Conservation (phyloP, 306 rosid genomes). For the Hippophae rhamnoides region DNA sequence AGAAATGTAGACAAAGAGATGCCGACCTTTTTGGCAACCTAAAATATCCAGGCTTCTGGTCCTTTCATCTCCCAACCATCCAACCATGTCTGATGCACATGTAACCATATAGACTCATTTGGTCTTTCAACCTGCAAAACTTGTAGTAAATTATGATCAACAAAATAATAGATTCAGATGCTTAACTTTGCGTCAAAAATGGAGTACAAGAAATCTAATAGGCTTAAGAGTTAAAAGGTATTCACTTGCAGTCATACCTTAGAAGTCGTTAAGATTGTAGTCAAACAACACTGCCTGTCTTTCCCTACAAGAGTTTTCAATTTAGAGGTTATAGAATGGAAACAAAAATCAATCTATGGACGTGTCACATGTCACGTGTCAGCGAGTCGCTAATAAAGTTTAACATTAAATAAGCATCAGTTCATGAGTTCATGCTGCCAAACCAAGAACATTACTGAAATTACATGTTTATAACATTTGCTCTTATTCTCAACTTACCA, state of each 20-base stretch:
- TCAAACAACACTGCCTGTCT: slow-evolving; percentile 31
- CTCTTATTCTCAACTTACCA: slow-evolving; percentile 33
- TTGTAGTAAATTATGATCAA: slow-evolving; percentile 9
- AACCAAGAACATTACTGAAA: not conserved
- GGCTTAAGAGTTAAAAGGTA: not conserved
- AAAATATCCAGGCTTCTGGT: slow-evolving; percentile 33
- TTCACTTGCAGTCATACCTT: slow-evolving; percentile 25
- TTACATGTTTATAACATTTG: not conserved
- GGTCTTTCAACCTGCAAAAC: slow-evolving; percentile 37
- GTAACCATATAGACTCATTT: slow-evolving; percentile 43
- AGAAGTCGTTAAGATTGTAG: slow-evolving; percentile 53
- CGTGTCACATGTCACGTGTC: not conserved
- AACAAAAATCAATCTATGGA: not conserved
- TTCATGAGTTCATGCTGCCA: too few species aligned
- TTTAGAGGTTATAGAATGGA: not conserved
- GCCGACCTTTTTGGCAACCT: slow-evolving; percentile 18
- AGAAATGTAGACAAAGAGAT: not conserved
- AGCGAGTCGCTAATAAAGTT: not conserved
- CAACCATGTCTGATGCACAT: slow-evolving; percentile 69
- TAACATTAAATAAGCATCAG: too few species aligned
- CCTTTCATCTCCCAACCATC: slow-evolving; percentile 34
- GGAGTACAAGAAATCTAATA: slow-evolving; percentile 1
- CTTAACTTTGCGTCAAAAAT: too few species aligned
- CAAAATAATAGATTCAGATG: slow-evolving; percentile 1
- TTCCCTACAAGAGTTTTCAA: slow-evolving; percentile 27